Evolutionary conservation across 2,329 filamentous ascomycete species (phyloP).

Genomic region (Paecilomyces formosus): DNA sequence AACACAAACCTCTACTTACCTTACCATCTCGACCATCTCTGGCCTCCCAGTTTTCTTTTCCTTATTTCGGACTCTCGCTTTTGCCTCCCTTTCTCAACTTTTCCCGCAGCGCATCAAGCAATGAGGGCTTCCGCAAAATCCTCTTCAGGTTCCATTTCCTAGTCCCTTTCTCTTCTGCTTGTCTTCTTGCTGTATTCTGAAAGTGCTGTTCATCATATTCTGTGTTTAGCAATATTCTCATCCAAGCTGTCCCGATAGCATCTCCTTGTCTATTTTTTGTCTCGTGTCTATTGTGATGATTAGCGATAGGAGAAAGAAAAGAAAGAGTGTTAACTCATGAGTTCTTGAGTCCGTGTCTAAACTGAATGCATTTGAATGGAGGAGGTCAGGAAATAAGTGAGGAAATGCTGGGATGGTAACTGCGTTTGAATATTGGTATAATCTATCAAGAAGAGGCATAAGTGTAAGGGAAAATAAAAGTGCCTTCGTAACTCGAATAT

Average conservation of each 20-base stretch:
- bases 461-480: neutral
- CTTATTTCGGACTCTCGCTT: constrained; percentile 3
- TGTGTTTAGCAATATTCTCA: neutral
- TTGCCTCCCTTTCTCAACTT: neutral
- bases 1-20: neutral
- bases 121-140: neutral
- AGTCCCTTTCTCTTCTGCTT: neutral
- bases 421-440: neutral
- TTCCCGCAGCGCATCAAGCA: neutral
- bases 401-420: neutral
- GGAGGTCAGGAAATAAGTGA: no score
- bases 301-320: constrained; percentile 8
- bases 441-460: neutral
- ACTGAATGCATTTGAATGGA: neutral
- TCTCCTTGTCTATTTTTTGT: constrained; percentile 3
- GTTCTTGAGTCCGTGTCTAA: neutral
- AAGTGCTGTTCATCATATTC: neutral
- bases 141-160: neutral
- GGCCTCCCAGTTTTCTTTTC: constrained; percentile 2
- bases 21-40: neutral
- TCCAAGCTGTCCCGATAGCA: neutral
- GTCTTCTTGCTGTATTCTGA: no score
- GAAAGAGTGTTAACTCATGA: neutral
- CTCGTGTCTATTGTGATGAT: constrained; percentile 4
- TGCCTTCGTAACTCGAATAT: neutral